Percentiles rank a stretch among this genome's conserved stretches.
Evolutionary conservation across 1,139 yeast species (phyloP).

Genomic region (Blastobotrys capitulatus): DNA sequence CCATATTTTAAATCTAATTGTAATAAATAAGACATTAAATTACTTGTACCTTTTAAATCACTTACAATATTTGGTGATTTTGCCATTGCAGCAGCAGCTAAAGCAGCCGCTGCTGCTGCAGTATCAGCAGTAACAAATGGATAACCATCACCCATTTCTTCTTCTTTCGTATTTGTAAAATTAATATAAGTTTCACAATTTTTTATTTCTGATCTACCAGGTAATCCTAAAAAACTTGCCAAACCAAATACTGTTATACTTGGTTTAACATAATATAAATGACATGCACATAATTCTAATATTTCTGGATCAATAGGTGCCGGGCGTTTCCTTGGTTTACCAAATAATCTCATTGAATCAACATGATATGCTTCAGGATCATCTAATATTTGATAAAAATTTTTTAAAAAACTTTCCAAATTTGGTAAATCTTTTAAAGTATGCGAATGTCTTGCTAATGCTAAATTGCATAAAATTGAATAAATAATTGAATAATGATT

Average conservation of each 20-base stretch:
- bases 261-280: slow-evolving; percentile 7
- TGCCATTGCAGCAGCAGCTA: background rate
- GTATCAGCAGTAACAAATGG: background rate
- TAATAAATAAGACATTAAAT: background rate
- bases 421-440: background rate
- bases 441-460: slow-evolving; percentile 2
- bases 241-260: background rate
- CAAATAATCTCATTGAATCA: slow-evolving; percentile 1
- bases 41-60: background rate
- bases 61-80: background rate
- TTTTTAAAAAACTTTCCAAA: background rate
- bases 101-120: background rate
- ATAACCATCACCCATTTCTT: background rate
- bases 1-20: slow-evolving; percentile 1
- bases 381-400: slow-evolving; percentile 5
- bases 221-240: slow-evolving; percentile 4
- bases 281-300: slow-evolving; percentile 5
- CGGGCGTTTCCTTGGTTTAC: slow-evolving; percentile 1
- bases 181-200: background rate
- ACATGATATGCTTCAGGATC: slow-evolving; percentile 8
- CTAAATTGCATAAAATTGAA: slow-evolving; percentile 5
- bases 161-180: background rate
- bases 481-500: slow-evolving; percentile 5
- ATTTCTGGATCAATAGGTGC: slow-evolving; percentile 3
- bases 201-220: background rate